Evolutionary conservation across 345 rosid genomes (phyloP), one percentile per base, ranked within the genome.

Genomic region (Viola odorata): DNA sequence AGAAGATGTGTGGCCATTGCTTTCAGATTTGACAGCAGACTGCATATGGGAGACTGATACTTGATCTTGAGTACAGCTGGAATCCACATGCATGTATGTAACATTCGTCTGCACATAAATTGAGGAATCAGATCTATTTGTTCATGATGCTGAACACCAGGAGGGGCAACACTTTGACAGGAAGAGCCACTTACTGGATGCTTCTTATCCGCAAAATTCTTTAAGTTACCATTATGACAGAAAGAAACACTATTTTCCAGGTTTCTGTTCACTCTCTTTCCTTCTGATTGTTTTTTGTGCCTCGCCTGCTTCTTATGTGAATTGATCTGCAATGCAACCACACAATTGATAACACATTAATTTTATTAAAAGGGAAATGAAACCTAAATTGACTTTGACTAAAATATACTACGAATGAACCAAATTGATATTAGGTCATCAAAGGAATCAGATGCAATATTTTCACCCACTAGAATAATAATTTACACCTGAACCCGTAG

Each of bases 21-120:
- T 79, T 72, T 71, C 86, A 55, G 79, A 81, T 74, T 67, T 84
- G 69, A 57, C 54, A 71, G 78, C 72, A 63, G 86, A 73, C 53
- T 73, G 78, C 74, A 72, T 70, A 58, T 83, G 76, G 59, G 78
- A 71, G 16, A 68, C 80, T 68, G 87, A 81, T 45, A 78, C 59
- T 74, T 78, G 81, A 68, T 77, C 82, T 7, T 81, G 68, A 65
- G 76, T 62, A 66, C 76, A 80, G 63, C 62, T 64, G 67, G 62
- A 66, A 16, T 63, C 72, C 51, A 71, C 54, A 61, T 65, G 60
- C 69, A 70, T 45, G 65, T 57, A 74, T 8, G 67, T 70, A 47
- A 53, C 17, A 55, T 51, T 61, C 32, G 47, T 53, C 63, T 62
- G 79, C 64, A 64, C 11, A 61, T 53, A 67, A 61, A 64, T 70